Base-by-base conservation (phyloP, 2,329 filamentous ascomycete species). In the Zarea fungicola region DNA sequence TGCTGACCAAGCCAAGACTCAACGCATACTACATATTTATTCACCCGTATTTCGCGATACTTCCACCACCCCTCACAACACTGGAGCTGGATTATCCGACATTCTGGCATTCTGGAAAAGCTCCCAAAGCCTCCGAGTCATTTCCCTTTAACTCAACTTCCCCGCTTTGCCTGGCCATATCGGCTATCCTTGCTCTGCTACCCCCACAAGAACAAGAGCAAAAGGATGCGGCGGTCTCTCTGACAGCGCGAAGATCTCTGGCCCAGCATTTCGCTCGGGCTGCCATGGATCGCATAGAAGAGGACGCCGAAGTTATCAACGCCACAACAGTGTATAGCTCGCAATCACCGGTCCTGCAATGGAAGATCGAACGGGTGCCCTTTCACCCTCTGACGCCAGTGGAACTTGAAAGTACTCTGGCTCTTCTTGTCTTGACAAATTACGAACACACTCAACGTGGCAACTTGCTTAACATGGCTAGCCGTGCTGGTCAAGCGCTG, bases 1-100 rank as follows among this genome's bases (percentile, higher is more conserved):
- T 23, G 8, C 37, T 26, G 31, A 22, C 25, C n/a, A 23, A 16
- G 1, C 16, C 14, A 22, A 48, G 44, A 48, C 40, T 48, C 34
- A 48, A 48, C 21, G 44, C 44, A 18, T 48, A 48, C 23, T 48
- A 48, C 32, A 48, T 29, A 6, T 48, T 39, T 18, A 39, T 48
- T 2, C 44, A 48, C 29, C 23, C 35, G 18, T 48, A 48, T 21
- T 48, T 48, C 18, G 34, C 44, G 19, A 48, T 48, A 3, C 35
- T 48, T 9, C 44, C 44, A 9, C 44, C 44, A 13, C 44, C 44
- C 3, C 21, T 31, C 14, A 26, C n/a, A 21, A 16, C 31, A 14
- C n/a, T 48, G n/a, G 14, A 35, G 14, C 44, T 35, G 7, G 44
- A 48, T 16, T 18, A 40, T 14, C 44, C 44, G 22, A 40, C 28